Conservation (phyloP, 2,329 filamentous ascomycete species). For the Colletotrichum chlorophyti region DNA sequence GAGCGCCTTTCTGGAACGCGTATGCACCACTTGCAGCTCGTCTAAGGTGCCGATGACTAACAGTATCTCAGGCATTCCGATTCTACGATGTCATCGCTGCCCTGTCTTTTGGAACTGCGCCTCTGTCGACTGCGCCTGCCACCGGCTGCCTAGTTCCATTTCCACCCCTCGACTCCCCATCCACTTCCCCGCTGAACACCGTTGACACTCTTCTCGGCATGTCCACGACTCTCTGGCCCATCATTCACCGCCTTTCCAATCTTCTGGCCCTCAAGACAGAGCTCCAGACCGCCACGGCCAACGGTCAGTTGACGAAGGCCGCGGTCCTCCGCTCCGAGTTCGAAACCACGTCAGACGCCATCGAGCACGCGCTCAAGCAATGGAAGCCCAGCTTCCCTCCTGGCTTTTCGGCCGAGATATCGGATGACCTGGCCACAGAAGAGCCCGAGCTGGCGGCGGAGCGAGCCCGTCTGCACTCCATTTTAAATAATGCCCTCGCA, state of each 20-base stretch:
- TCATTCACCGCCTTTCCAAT: slow-evolving; percentile 66
- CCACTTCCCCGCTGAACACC: slow-evolving; percentile 55
- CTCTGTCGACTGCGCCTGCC: slow-evolving; percentile 57
- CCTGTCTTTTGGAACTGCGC: slow-evolving; percentile 65
- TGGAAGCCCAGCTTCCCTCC: slow-evolving; percentile 62
- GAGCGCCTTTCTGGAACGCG: slow-evolving; percentile 64
- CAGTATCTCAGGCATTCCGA: slow-evolving; percentile 59
- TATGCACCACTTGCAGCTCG: slow-evolving; percentile 37
- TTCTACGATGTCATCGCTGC: slow-evolving; percentile 72
- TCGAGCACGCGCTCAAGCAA: slow-evolving; percentile 60
- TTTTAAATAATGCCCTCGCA: slow-evolving; percentile 65
- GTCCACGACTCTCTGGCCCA: slow-evolving; percentile 68
- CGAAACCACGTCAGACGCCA: slow-evolving; percentile 57
- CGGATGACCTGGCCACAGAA: slow-evolving; percentile 32
- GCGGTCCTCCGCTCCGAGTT: slow-evolving; percentile 58
- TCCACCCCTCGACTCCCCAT: slow-evolving; percentile 51
- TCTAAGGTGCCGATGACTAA: neutral
- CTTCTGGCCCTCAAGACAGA: slow-evolving; percentile 60
- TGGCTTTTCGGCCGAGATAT: slow-evolving; percentile 37
- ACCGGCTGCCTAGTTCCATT: slow-evolving; percentile 54
- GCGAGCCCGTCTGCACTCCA: slow-evolving; percentile 55
- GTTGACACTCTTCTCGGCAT: slow-evolving; percentile 68
- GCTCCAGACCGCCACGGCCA: slow-evolving; percentile 51
- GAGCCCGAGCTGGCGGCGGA: slow-evolving; percentile 39
- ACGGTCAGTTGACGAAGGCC: slow-evolving; percentile 50